Evolutionary conservation across 2,329 filamentous ascomycete species (phyloP).

Genomic region (Cercospora beticola): DNA sequence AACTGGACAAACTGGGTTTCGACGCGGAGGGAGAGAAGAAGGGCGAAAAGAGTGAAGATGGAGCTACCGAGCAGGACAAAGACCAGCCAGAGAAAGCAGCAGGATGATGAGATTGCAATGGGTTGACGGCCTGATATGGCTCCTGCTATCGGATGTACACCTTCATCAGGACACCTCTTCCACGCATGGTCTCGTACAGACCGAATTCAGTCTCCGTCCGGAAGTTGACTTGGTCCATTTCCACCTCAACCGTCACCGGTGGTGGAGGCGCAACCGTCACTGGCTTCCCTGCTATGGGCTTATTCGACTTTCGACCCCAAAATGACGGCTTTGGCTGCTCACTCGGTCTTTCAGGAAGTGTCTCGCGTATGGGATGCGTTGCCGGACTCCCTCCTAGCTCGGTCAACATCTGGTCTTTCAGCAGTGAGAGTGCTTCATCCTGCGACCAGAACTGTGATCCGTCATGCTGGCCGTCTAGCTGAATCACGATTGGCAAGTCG

Average conservation of each 20-base stretch:
- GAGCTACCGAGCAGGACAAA: neutral
- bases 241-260: constrained; percentile 33
- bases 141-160: constrained; percentile 28
- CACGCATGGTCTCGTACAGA: constrained; percentile 43
- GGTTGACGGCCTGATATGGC: neutral
- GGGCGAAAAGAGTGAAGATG: constrained; percentile 10
- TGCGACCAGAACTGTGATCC: constrained; percentile 37
- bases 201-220: constrained; percentile 47
- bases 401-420: constrained; percentile 28
- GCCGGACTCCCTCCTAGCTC: constrained; percentile 22
- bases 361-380: neutral
- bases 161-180: constrained; percentile 27
- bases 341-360: constrained; percentile 16
- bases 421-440: constrained; percentile 30
- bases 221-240: constrained; percentile 43
- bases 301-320: constrained; percentile 27
- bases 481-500: constrained; percentile 30
- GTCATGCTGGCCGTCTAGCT: constrained; percentile 34
- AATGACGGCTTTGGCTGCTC: constrained; percentile 17
- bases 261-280: neutral
- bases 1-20: constrained; percentile 82
- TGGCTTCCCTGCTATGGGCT: constrained; percentile 9
- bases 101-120: constrained; percentile 4
- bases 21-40: constrained; percentile 70
- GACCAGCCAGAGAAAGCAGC: constrained; percentile 2